Evolutionary conservation across 2,329 filamentous ascomycete species (phyloP).

Genomic region (Achaetomium macrosporum): DNA sequence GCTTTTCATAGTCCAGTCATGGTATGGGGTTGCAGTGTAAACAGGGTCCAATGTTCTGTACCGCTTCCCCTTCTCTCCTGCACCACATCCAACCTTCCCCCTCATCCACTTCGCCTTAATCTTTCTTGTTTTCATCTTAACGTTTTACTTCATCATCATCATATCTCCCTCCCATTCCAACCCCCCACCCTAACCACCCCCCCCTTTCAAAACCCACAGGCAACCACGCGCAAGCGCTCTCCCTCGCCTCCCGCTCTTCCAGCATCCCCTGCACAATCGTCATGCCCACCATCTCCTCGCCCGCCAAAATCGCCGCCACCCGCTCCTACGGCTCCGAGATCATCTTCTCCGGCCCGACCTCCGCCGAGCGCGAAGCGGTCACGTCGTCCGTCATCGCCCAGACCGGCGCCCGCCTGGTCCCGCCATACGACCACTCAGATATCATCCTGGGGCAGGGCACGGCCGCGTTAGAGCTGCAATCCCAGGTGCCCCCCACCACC

Average conservation of each 20-base stretch:
- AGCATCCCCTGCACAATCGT: conserved; percentile 78
- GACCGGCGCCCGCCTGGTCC: conserved; percentile 74
- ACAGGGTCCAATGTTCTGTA: no score
- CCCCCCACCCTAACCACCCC: neutral
- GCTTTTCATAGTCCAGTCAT: no score
- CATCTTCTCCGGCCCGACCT: conserved; percentile 76
- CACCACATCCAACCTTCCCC: no score
- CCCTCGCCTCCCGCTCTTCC: conserved; percentile 72
- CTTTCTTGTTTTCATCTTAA: no score
- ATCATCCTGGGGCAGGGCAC: conserved; percentile 95
- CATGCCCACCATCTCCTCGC: conserved; percentile 80
- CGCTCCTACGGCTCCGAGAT: conserved; percentile 70
- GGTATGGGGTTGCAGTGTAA: no score
- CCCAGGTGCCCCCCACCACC: conserved; percentile 42
- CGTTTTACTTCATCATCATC: no score
- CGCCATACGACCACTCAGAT: conserved; percentile 87
- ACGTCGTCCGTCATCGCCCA: conserved; percentile 61
- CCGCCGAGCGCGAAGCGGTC: conserved; percentile 72
- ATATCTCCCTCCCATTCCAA: neutral
- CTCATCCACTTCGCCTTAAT: no score
- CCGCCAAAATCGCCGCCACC: conserved; percentile 84
- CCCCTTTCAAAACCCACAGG: conserved; percentile 45
- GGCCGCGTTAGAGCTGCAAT: conserved; percentile 71
- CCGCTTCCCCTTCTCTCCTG: neutral
- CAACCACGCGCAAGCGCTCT: conserved; percentile 90